These are phyloP conservation scores for Fraxinus nigra DNA, from an alignment of 305 asterid genomes.

Conservation along the genomic window DNA sequence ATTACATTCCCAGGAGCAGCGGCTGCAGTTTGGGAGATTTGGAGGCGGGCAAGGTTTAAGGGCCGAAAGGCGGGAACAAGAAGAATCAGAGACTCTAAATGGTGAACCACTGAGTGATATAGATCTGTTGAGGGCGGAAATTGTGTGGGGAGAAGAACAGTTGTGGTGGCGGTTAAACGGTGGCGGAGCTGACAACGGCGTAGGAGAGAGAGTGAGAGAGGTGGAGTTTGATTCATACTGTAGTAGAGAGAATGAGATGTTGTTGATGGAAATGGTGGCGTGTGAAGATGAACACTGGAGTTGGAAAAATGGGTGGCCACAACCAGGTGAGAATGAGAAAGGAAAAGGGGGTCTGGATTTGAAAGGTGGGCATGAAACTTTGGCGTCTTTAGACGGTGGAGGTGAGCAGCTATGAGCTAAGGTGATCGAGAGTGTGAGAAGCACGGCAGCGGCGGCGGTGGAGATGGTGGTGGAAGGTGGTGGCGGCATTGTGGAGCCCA, in stretches of 20 bases:
- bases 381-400: slow-evolving; percentile 11
- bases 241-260: slow-evolving; percentile 49
- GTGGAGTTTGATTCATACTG: slow-evolving; percentile 56
- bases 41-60: slow-evolving; percentile 68
- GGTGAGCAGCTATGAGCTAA: slow-evolving; percentile 31
- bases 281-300: slow-evolving; percentile 46
- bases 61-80: slow-evolving; percentile 70
- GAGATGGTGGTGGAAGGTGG: slow-evolving; percentile 25
- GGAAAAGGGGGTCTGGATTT: slow-evolving; percentile 62
- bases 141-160: slow-evolving; percentile 44
- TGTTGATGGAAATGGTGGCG: slow-evolving; percentile 63
- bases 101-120: slow-evolving; percentile 66
- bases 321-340: slow-evolving; percentile 71
- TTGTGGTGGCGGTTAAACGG: slow-evolving; percentile 22
- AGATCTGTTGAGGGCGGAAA: slow-evolving; percentile 42
- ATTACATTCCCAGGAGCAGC: slow-evolving; percentile 67
- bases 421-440: slow-evolving; percentile 25
- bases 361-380: slow-evolving; percentile 64
- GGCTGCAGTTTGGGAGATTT: slow-evolving; percentile 65
- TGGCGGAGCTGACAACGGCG: neutral
- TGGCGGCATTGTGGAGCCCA: slow-evolving; percentile 31
- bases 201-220: slow-evolving; percentile 66
- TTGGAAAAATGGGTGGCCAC: slow-evolving; percentile 92
- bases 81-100: slow-evolving; percentile 68
- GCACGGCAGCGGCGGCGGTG: slow-evolving; percentile 5